Conservation (phyloP, 225 moss, liverwort and hornwort species). For the Marchantia paleacea region DNA sequence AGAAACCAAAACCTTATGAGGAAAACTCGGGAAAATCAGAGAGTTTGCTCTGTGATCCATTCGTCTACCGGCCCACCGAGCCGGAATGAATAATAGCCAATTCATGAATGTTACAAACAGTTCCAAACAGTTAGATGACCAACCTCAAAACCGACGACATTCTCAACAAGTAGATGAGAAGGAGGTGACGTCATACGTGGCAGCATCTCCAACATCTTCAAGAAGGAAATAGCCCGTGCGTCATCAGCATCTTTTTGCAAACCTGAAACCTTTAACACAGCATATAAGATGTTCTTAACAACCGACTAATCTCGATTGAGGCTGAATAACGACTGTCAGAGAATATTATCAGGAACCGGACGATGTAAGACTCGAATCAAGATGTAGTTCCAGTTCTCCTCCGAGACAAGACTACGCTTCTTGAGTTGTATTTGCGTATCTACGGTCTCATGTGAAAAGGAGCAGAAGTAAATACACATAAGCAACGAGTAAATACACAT, state of each 20-base stretch:
- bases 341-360: too few relatives aligned
- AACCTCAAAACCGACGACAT: slow-evolving; percentile 99
- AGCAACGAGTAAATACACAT: not conserved
- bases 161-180: slow-evolving; percentile 72
- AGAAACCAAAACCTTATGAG: not conserved
- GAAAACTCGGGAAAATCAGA: not conserved
- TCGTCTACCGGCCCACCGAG: too few relatives aligned
- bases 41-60: not conserved
- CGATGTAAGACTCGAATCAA: too few relatives aligned
- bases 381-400: too few relatives aligned
- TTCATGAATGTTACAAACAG: not conserved
- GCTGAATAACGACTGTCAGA: not conserved
- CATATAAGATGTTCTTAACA: slow-evolving; percentile 53
- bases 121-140: not conserved
- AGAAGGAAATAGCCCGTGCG: slow-evolving; percentile 79
- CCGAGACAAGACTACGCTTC: too few relatives aligned
- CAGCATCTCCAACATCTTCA: slow-evolving; percentile 81
- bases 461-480: too few relatives aligned
- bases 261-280: slow-evolving; percentile 79
- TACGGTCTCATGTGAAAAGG: not conserved
- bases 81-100: not conserved
- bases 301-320: not conserved
- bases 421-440: not conserved
- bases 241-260: slow-evolving; percentile 91
- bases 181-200: slow-evolving; percentile 79